Evolutionary conservation across 192 early-diverging fungal species (phyloP), one percentile per base, ranked within the genome.

Genomic region (Gaertneriomyces sp.): DNA sequence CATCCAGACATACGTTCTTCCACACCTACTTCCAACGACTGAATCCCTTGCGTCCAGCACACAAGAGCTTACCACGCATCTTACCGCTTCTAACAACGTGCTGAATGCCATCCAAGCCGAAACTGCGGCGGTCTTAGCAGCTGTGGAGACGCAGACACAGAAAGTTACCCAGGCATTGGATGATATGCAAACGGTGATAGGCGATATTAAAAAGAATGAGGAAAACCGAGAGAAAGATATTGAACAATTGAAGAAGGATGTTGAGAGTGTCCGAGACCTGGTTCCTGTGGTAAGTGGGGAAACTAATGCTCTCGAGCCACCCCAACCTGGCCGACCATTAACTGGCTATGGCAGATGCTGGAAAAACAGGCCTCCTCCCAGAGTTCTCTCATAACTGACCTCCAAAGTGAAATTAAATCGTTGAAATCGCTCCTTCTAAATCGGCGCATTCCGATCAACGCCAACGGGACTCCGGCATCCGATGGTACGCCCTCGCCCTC

Each of bases 331-430:
- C 25, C 25, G 25, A 33, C 7, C 3, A 60, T 5, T 60, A 17
- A 52, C 44, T 40, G 46, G 14, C 42, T 20, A 66, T 7, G 59
- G 50, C 69, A 90, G 87, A 63, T 92, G 60, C 72, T 93, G 65
- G 88, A 91, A 41, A 83, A 85, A 61, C 80, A 75, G 56, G 90
- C 89, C 62, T 88, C 91, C 39, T 76, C 84, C 7, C 89, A 93
- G 67, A 69, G 73, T 6, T 73, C 78, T 45, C 75, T 86, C 8
- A 68, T 93, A 58, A 72, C 75, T 40, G 93, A 97, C 42, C 79
- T 99, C 19, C 96, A 99, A 76, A 82, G 81, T 19, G 96, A 99
- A 73, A 85, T 99, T 73, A 95, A 94, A 71, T 92, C 90, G 17
- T 80, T 99, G 42, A 93, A 96, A 65, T 92, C 87, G 61, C 80